phyloP scores from a whole-genome alignment of 768 basidiomycete genomes.

The Mycena chlorophos region DNA sequence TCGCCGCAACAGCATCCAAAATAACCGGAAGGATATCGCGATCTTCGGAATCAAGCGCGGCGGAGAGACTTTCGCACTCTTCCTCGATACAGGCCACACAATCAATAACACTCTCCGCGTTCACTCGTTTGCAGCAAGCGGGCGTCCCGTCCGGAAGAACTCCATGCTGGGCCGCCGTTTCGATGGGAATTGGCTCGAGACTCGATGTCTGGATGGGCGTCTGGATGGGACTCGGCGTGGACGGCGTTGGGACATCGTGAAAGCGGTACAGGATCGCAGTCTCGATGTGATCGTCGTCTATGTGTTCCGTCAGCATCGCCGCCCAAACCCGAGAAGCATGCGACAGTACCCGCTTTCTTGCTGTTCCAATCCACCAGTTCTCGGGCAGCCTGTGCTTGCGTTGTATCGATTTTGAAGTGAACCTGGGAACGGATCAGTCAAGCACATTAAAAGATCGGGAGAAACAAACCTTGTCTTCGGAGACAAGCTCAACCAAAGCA shows the following conservation, averaged over 20 bases:
- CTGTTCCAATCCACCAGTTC: slow-evolving; percentile 77
- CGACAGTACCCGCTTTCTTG: slow-evolving; percentile 74
- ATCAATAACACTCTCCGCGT: slow-evolving; percentile 38
- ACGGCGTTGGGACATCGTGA: slow-evolving; percentile 22
- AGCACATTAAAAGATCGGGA: neutral
- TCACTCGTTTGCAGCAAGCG: slow-evolving; percentile 49
- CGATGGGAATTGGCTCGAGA: slow-evolving; percentile 18
- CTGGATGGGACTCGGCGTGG: slow-evolving; percentile 19
- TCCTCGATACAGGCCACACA: slow-evolving; percentile 48
- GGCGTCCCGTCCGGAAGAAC: slow-evolving; percentile 38
- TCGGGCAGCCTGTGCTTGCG: slow-evolving; percentile 56
- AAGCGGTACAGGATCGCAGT: slow-evolving; percentile 56
- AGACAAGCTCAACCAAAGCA: slow-evolving; percentile 76
- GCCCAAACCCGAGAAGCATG: neutral
- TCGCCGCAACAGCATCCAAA: slow-evolving; percentile 36
- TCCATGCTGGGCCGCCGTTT: slow-evolving; percentile 41
- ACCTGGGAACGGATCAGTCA: slow-evolving; percentile 44
- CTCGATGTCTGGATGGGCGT: slow-evolving; percentile 23
- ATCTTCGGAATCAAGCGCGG: slow-evolving; percentile 31
- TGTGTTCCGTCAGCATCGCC: slow-evolving; percentile 8
- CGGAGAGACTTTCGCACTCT: slow-evolving; percentile 35
- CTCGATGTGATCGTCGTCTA: slow-evolving; percentile 87
- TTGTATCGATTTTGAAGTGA: slow-evolving; percentile 70
- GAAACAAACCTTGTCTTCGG: slow-evolving; percentile 64
- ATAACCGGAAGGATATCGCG: slow-evolving; percentile 33